Evolutionary conservation across 2,329 filamentous ascomycete genomes (phyloP).

Genomic region (Aspergillus sp.): DNA sequence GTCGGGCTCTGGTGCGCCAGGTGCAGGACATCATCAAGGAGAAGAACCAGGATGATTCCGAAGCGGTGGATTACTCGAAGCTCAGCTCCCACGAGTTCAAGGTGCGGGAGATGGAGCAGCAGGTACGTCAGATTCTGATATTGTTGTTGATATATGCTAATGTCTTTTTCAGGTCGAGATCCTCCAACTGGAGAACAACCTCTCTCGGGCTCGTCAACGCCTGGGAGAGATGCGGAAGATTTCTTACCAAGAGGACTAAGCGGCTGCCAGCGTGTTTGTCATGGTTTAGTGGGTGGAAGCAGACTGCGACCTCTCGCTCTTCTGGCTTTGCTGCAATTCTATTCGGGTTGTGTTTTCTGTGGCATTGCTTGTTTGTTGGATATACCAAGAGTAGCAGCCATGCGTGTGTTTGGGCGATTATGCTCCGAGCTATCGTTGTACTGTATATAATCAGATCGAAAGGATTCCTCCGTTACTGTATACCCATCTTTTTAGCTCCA

Average conservation of each 20-base stretch:
- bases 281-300: not conserved
- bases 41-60: slow-evolving; percentile 73
- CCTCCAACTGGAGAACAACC: slow-evolving; percentile 84
- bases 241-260: slow-evolving; percentile 77
- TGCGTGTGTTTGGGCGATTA: not conserved
- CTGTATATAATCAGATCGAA: not conserved
- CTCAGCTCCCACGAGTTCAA: slow-evolving; percentile 96
- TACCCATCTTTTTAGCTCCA: not conserved
- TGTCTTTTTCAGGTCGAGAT: slow-evolving; percentile 76
- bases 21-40: slow-evolving; percentile 94
- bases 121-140: slow-evolving; percentile 62
- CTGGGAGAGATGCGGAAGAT: slow-evolving; percentile 98
- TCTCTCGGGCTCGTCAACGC: slow-evolving; percentile 75
- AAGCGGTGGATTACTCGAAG: slow-evolving; percentile 82
- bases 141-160: not conserved
- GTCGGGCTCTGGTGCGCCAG: slow-evolving; percentile 82
- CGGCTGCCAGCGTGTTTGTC: not conserved
- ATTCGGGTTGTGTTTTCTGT: not conserved
- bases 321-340: not conserved
- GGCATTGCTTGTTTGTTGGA: not conserved
- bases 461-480: too few relatives aligned
- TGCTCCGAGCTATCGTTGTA: not conserved
- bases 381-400: not conserved
- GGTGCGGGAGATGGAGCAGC: slow-evolving; percentile 98
- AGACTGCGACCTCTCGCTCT: not conserved